Conservation (phyloP, 225 moss, liverwort and hornwort genomes). For the Marchantia paleacea region DNA sequence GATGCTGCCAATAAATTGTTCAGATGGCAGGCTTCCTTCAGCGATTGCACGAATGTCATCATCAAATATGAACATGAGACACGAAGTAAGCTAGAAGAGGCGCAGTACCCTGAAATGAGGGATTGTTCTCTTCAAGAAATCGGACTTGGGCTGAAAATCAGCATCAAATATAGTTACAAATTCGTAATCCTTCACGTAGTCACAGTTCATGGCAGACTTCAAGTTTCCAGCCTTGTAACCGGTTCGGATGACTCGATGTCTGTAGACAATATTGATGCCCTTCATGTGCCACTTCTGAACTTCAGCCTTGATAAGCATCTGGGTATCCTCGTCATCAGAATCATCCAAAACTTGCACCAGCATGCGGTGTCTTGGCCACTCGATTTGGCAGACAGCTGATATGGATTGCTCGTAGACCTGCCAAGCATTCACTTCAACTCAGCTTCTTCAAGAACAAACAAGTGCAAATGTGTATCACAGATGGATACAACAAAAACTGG, state of each 20-base stretch:
- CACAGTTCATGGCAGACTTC: slow-evolving; percentile 73
- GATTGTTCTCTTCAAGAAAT: slow-evolving; percentile 80
- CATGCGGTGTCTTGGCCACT: slow-evolving; percentile 87
- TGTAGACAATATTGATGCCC: slow-evolving; percentile 81
- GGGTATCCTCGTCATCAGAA: slow-evolving; percentile 76
- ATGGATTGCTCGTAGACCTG: slow-evolving; percentile 98
- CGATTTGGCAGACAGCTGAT: slow-evolving; percentile 91
- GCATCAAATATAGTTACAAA: slow-evolving; percentile 95
- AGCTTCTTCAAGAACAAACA: not conserved
- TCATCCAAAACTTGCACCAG: slow-evolving; percentile 92
- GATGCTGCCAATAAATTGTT: not conserved
- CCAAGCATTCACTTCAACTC: slow-evolving; percentile 2
- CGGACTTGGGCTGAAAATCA: slow-evolving; percentile 89
- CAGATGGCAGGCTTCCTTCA: not conserved
- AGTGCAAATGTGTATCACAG: not conserved
- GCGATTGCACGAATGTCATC: not conserved
- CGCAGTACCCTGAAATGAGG: slow-evolving; percentile 76
- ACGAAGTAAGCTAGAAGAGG: not conserved
- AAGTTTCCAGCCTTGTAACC: slow-evolving; percentile 96
- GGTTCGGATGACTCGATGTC: slow-evolving; percentile 82
- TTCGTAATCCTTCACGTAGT: slow-evolving; percentile 85
- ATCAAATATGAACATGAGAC: not conserved
- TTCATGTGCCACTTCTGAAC: slow-evolving; percentile 81
- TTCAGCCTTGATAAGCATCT: slow-evolving; percentile 84
- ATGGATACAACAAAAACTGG: not conserved